Evolutionary conservation across 768 basidiomycete species (phyloP).

Genomic region (Amanita thiersii): DNA sequence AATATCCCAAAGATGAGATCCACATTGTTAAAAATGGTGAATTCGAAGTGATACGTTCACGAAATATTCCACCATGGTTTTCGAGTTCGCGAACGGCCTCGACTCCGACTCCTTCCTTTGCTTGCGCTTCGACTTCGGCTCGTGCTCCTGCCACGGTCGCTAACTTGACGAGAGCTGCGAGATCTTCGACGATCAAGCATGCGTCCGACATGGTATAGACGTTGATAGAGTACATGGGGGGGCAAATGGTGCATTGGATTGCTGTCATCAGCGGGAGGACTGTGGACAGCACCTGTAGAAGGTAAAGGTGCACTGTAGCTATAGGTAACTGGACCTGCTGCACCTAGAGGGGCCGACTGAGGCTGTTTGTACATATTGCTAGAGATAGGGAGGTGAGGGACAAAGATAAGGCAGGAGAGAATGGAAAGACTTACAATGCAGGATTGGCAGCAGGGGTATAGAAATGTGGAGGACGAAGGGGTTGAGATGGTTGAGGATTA

Average conservation of each 20-base stretch:
- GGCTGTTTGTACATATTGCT: neutral
- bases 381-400: neutral
- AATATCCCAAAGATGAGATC: neutral
- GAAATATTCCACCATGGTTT: conserved; percentile 7
- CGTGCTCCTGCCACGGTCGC: conserved; percentile 4
- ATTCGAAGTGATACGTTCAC: neutral
- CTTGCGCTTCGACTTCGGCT: neutral
- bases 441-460: conserved; percentile 2
- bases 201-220: conserved; percentile 10
- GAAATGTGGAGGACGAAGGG: conserved; percentile 3
- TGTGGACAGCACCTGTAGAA: conserved; percentile 4
- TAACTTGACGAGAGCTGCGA: neutral
- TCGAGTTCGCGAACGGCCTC: conserved; percentile 6
- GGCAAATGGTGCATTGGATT: conserved; percentile 3
- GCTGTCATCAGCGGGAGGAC: neutral
- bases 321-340: conserved; percentile 1
- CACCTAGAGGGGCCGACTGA: neutral
- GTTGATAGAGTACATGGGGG: conserved; percentile 9
- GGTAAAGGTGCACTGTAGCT: conserved; percentile 5
- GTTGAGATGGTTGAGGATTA: conserved; percentile 7
- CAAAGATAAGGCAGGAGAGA: neutral
- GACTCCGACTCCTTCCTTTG: conserved; percentile 2
- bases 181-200: conserved; percentile 1
- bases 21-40: neutral
- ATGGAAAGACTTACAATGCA: neutral